These are phyloP conservation scores for Colletotrichum sp. DNA, from an alignment of 2,329 filamentous ascomycete species.

Conservation along the genomic window DNA sequence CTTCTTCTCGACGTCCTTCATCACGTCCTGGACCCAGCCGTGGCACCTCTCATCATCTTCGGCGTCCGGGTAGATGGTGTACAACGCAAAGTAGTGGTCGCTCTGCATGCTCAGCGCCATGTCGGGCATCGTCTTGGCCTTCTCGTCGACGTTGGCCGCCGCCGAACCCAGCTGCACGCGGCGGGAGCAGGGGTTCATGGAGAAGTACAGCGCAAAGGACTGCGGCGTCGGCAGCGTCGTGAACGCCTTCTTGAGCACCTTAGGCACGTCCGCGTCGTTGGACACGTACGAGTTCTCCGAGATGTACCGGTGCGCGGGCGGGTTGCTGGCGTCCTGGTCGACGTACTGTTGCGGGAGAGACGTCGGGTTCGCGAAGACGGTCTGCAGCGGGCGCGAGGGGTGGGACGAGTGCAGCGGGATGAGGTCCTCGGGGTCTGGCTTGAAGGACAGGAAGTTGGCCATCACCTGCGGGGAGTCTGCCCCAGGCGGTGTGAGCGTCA, in stretches of 20 bases:
- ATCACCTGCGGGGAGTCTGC: slow-evolving; percentile 35
- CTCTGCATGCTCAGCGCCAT: slow-evolving; percentile 62
- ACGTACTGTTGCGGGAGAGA: slow-evolving; percentile 44
- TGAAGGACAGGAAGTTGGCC: slow-evolving; percentile 45
- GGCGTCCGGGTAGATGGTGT: slow-evolving; percentile 53
- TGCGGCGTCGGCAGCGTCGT: slow-evolving; percentile 49
- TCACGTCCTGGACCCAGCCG: slow-evolving; percentile 47
- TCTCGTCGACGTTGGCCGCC: slow-evolving; percentile 28
- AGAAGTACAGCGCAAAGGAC: slow-evolving; percentile 53
- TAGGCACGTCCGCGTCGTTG: slow-evolving; percentile 49
- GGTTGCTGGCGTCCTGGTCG: slow-evolving; percentile 50
- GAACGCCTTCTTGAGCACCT: slow-evolving; percentile 50
- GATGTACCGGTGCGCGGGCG: slow-evolving; percentile 51
- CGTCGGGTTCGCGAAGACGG: slow-evolving; percentile 39
- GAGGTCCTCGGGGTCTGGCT: slow-evolving; percentile 28
- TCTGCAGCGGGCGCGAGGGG: slow-evolving; percentile 30
- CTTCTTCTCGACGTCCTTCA: slow-evolving; percentile 42
- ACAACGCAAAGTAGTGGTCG: slow-evolving; percentile 61
- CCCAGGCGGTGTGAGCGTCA: slow-evolving; percentile 33
- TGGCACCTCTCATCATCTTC: slow-evolving; percentile 48
- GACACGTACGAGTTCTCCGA: slow-evolving; percentile 55
- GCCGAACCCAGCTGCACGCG: slow-evolving; percentile 21
- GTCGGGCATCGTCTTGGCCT: slow-evolving; percentile 35
- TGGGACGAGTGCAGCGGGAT: slow-evolving; percentile 5
- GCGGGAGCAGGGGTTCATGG: slow-evolving; percentile 52